Conservation (phyloP, 352 stramenopile genomes). For the Thalassiosira exigua region DNA sequence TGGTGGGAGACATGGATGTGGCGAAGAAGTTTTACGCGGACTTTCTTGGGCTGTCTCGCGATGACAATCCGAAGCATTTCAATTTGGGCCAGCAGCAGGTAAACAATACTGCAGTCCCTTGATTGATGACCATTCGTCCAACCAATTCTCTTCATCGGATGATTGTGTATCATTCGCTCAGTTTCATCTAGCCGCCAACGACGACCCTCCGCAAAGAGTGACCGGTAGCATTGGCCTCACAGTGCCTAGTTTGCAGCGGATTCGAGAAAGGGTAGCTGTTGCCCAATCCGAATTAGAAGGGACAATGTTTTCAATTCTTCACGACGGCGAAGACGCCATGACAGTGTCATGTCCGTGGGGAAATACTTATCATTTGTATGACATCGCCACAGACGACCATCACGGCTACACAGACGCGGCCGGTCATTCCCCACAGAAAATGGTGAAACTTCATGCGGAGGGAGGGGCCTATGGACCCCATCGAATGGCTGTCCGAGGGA, state of each 20-base stretch:
- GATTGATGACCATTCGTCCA: slow-evolving; percentile 13
- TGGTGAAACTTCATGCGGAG: slow-evolving; percentile 54
- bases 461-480: slow-evolving; percentile 48
- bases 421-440: slow-evolving; percentile 61
- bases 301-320: slow-evolving; percentile 45
- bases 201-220: slow-evolving; percentile 48
- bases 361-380: slow-evolving; percentile 70
- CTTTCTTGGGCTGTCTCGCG: slow-evolving; percentile 57
- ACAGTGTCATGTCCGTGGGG: slow-evolving; percentile 61
- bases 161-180: not conserved
- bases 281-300: slow-evolving; percentile 34
- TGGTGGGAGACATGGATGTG: slow-evolving; percentile 46
- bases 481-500: slow-evolving; percentile 48
- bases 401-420: not conserved
- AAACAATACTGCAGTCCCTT: not conserved
- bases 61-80: slow-evolving; percentile 67
- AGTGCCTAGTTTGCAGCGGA: slow-evolving; percentile 50
- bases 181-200: slow-evolving; percentile 52
- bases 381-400: slow-evolving; percentile 49
- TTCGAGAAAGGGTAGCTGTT: slow-evolving; percentile 34
- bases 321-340: slow-evolving; percentile 41
- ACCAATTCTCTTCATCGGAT: not conserved
- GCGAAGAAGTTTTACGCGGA: slow-evolving; percentile 69
- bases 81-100: slow-evolving; percentile 77
- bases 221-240: slow-evolving; percentile 62